Evolutionary conservation across 2,329 filamentous ascomycete genomes (phyloP).

Genomic region (Pseudofabraea citricarpa): DNA sequence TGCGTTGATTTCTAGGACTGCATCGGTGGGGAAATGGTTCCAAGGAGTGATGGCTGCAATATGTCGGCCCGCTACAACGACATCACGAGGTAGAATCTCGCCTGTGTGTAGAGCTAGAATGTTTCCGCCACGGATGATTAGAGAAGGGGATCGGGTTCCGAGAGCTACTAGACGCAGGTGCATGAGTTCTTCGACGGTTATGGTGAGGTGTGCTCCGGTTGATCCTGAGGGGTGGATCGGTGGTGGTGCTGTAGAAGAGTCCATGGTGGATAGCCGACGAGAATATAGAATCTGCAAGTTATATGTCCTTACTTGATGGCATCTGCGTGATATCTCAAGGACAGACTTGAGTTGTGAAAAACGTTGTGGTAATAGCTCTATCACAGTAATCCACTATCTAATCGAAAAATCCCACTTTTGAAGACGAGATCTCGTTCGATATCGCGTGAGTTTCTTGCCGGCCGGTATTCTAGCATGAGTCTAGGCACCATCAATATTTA

Average conservation of each 20-base stretch:
- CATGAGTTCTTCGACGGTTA: constrained; percentile 16
- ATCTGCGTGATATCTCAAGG: too few species aligned
- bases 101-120: constrained; percentile 16
- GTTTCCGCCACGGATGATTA: constrained; percentile 17
- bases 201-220: constrained; percentile 16
- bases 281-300: too few species aligned
- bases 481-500: too few species aligned
- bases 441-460: too few species aligned
- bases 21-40: constrained; percentile 13
- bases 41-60: constrained; percentile 20
- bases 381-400: too few species aligned
- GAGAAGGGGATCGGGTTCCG: constrained; percentile 9
- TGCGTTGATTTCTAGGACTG: constrained; percentile 12
- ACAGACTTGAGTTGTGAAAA: too few species aligned
- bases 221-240: constrained; percentile 8
- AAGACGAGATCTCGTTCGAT: too few species aligned
- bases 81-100: constrained; percentile 17
- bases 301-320: too few species aligned
- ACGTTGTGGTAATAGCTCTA: too few species aligned
- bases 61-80: constrained; percentile 16
- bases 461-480: too few species aligned
- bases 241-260: not conserved
- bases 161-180: constrained; percentile 13
- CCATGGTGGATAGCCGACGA: not conserved
- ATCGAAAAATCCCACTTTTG: too few species aligned